phyloP scores from a whole-genome alignment of 2,329 filamentous ascomycete genomes.

The Alternaria alternata region DNA sequence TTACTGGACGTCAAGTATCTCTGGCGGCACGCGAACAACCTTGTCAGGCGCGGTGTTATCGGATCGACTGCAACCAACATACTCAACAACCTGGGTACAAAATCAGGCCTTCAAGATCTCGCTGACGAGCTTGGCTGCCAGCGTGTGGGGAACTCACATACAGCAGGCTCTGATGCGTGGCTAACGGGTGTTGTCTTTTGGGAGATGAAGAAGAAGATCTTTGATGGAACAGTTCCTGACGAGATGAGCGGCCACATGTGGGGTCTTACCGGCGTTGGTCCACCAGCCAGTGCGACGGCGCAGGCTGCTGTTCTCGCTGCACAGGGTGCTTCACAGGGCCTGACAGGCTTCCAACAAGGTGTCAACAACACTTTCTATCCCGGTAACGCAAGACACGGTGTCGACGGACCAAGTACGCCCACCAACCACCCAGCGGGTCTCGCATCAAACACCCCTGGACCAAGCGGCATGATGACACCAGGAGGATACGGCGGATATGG shows the following conservation, averaged over 20 bases:
- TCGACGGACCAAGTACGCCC: conserved; percentile 72
- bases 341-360: conserved; percentile 40
- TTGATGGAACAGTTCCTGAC: conserved; percentile 79
- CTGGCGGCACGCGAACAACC: conserved; percentile 82
- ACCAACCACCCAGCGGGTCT: conserved; percentile 64
- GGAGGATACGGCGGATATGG: conserved; percentile 46
- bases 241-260: conserved; percentile 90
- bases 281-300: conserved; percentile 65
- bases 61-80: conserved; percentile 69
- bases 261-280: conserved; percentile 75
- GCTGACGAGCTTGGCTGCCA: conserved; percentile 92
- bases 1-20: conserved; percentile 97
- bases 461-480: conserved; percentile 76
- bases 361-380: conserved; percentile 53
- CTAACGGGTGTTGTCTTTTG: conserved; percentile 96
- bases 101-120: conserved; percentile 91
- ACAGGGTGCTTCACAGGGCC: conserved; percentile 46
- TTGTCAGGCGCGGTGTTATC: conserved; percentile 62
- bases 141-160: conserved; percentile 85
- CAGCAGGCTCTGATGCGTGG: conserved; percentile 91
- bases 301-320: conserved; percentile 54
- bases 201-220: conserved; percentile 87
- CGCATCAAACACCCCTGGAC: conserved; percentile 57
- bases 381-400: conserved; percentile 49
- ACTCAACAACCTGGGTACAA: conserved; percentile 84